These are phyloP conservation scores for Fusarium anguioides DNA, from an alignment of 2,329 filamentous ascomycete genomes.

Conservation along the genomic window DNA sequence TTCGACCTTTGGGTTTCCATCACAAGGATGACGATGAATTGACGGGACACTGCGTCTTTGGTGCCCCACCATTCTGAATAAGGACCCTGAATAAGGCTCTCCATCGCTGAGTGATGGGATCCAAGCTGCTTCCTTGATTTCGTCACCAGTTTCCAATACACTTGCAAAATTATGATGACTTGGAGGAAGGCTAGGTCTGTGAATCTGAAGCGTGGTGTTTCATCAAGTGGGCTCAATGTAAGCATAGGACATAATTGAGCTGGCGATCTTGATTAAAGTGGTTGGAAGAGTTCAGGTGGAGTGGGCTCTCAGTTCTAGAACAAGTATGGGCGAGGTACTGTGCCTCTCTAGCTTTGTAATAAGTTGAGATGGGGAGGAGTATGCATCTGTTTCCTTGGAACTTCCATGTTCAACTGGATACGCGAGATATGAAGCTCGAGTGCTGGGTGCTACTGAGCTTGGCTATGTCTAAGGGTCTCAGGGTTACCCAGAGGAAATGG, in stretches of 20 bases:
- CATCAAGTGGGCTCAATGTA: neutral
- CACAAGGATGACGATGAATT: conserved; percentile 24
- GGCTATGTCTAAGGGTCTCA: neutral
- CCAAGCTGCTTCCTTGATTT: too few species aligned
- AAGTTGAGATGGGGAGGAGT: neutral
- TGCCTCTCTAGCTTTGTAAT: neutral
- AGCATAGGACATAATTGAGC: neutral
- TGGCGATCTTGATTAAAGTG: neutral
- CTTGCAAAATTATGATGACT: neutral
- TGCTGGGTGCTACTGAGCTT: neutral
- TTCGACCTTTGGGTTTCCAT: neutral
- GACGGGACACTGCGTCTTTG: conserved; percentile 9
- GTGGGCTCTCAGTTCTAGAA: conserved; percentile 1
- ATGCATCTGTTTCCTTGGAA: neutral
- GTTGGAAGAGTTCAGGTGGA: neutral
- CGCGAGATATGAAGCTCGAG: neutral
- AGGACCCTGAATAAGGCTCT: neutral
- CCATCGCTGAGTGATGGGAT: neutral
- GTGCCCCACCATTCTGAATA: neutral
- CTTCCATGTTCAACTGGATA: neutral
- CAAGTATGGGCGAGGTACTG: conserved; percentile 13
- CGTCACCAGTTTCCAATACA: neutral
- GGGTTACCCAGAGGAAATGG: neutral
- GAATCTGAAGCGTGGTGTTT: neutral
- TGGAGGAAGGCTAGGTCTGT: neutral